Conservation (phyloP, 2,329 filamentous ascomycete genomes). For the Pyrenochaeta sp. region DNA sequence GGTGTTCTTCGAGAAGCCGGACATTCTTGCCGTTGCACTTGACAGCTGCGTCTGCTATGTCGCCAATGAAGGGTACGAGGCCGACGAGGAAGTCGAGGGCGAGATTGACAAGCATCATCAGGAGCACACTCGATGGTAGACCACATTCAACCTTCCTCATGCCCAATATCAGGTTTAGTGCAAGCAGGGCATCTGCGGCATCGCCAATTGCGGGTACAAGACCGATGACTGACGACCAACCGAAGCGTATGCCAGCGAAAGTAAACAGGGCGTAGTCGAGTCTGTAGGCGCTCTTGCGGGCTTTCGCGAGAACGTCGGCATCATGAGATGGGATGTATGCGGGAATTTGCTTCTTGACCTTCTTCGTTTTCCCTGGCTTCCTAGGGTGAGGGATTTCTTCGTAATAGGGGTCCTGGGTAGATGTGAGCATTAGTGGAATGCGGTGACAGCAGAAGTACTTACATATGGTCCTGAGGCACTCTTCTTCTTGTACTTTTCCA, state of each 20-base stretch:
- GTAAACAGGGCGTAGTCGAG: constrained; percentile 87
- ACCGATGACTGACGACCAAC: constrained; percentile 88
- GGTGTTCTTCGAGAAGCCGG: constrained; percentile 71
- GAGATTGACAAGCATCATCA: constrained; percentile 84
- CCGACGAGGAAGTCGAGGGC: constrained; percentile 76
- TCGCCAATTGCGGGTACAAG: constrained; percentile 77
- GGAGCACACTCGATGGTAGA: constrained; percentile 67
- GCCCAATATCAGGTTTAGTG: constrained; percentile 74
- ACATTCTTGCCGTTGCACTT: constrained; percentile 82
- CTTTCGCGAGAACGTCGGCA: constrained; percentile 80
- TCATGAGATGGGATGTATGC: constrained; percentile 85
- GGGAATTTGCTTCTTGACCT: constrained; percentile 83
- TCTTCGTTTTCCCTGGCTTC: constrained; percentile 77
- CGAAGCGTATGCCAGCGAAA: constrained; percentile 82
- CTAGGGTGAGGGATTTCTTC: constrained; percentile 80
- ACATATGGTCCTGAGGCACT: constrained; percentile 53
- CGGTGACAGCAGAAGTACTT: constrained; percentile 25
- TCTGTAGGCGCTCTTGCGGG: constrained; percentile 84
- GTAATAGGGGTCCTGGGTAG: constrained; percentile 83
- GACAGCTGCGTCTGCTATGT: constrained; percentile 75
- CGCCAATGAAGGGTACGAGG: constrained; percentile 78
- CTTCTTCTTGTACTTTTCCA: constrained; percentile 58
- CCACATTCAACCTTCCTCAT: constrained; percentile 80
- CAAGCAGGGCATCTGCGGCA: constrained; percentile 53
- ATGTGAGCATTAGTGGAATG: constrained; percentile 10